These are phyloP conservation scores for Cucumis melo DNA, from an alignment of 306 rosid species.

Conservation along the genomic window DNA sequence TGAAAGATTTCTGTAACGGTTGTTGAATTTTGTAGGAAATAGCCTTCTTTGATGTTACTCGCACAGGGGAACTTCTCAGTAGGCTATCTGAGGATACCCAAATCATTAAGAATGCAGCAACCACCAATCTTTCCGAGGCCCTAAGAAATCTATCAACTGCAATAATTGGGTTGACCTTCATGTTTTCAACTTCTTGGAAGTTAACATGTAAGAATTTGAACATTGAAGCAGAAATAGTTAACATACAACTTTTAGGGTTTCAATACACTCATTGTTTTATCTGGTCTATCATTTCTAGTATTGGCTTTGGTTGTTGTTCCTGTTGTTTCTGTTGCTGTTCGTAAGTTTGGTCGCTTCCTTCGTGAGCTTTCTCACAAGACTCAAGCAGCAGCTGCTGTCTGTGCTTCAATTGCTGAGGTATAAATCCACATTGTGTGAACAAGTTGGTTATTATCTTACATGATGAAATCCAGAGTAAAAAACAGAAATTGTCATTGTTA, in stretches of 20 bases:
- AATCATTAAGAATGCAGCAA: conserved; percentile 76
- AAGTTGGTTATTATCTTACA: not conserved
- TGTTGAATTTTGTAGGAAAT: conserved; percentile 47
- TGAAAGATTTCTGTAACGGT: not conserved
- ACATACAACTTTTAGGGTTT: not conserved
- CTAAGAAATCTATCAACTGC: conserved; percentile 53
- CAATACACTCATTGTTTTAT: not conserved
- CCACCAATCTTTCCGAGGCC: conserved; percentile 84
- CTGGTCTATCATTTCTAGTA: conserved; percentile 21
- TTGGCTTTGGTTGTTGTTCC: conserved; percentile 74
- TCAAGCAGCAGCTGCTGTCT: conserved; percentile 77
- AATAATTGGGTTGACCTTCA: conserved; percentile 56
- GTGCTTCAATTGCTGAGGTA: conserved; percentile 80
- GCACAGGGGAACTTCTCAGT: conserved; percentile 75
- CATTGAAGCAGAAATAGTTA: not conserved
- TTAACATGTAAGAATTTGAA: conserved; percentile 47
- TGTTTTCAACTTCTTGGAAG: conserved; percentile 71
- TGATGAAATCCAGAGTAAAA: not conserved
- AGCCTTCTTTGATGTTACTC: conserved; percentile 73
- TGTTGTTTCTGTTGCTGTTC: conserved; percentile 55
- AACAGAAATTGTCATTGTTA: not conserved
- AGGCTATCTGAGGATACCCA: conserved; percentile 84
- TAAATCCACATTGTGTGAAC: conserved; percentile 3
- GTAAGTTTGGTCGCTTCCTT: conserved; percentile 61
- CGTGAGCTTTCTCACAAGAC: conserved; percentile 74